Evolutionary conservation across 345 rosid species (phyloP), one percentile per base, ranked within the genome.

Genomic region (Citrus inodora): DNA sequence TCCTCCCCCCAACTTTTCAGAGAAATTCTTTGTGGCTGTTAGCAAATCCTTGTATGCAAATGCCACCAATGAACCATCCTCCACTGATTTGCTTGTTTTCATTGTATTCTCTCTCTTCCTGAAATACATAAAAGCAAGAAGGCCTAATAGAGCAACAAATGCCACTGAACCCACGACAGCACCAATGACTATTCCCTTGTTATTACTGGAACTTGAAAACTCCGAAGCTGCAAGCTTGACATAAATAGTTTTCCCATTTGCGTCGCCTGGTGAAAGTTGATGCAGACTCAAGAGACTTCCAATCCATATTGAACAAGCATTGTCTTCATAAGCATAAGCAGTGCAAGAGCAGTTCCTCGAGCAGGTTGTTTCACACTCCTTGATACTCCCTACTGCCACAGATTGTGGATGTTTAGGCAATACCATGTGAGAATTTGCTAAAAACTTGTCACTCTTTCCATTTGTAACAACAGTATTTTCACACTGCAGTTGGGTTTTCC

Each of bases 1-100:
- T 81, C 96, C 97, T 77, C 92, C 97, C 14, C 97, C 97, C 78
- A 91, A 59, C 73, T 87, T 93, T 56, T 91, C 89, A 0, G 94
- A 90, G 88, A 94, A 94, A 78, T 90, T 94, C 82, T 87, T 94
- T 0, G 97, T 91, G 4, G 95, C 94, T 32, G 13, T 81, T 53
- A 89, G 93, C 75, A 94, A 70, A 74, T 95, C 91, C 83, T 87
- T 81, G 77, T 92, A 92, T 25, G 80, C 86, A 81, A 87, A 95
- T 17, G 97, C 92, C 79, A 87, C 48, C 77, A 95, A 81, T 21
- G 95, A 82, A 72, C 98, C 98, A 62, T 93, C 98, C 63, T 93
- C 95, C 65, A 76, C 84, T 0, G 73, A 75, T 80, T 75, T 85
- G 68, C 82, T 81, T 62, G 67, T 66, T 61, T 35, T 76, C 46